Conservation (phyloP, 306 rosid genomes). For the peach (Prunus persica) region DNA sequence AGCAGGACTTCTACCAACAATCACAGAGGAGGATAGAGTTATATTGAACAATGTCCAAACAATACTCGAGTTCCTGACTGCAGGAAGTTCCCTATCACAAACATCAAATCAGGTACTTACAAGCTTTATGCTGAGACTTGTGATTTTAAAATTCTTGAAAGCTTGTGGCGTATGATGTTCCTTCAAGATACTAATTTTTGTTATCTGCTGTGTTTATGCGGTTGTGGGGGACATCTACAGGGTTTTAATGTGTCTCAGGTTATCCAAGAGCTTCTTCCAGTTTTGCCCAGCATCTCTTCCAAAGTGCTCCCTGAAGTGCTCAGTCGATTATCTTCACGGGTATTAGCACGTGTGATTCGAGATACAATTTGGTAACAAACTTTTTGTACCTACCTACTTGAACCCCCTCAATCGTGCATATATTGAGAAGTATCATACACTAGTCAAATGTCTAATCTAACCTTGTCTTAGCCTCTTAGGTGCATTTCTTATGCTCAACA, state of each 20-base stretch:
- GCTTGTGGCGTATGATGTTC: constrained; percentile 2
- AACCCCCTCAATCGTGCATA: constrained; percentile 40
- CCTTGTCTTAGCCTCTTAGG: constrained; percentile 14
- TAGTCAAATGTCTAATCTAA: constrained; percentile 17
- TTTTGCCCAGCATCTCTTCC: constrained; percentile 76
- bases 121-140: constrained; percentile 2
- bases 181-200: neutral
- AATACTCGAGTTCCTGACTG: constrained; percentile 74
- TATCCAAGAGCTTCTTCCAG: constrained; percentile 80
- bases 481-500: constrained; percentile 8
- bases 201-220: constrained; percentile 3
- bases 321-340: constrained; percentile 82
- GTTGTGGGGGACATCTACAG: constrained; percentile 37
- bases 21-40: constrained; percentile 82
- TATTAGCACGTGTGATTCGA: constrained; percentile 76
- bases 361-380: constrained; percentile 63
- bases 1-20: constrained; percentile 71
- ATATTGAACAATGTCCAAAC: constrained; percentile 89
- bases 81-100: constrained; percentile 75
- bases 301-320: constrained; percentile 82
- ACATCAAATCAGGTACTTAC: constrained; percentile 61
- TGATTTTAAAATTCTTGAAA: neutral
- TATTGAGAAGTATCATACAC: constrained; percentile 4
- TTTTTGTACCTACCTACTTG: constrained; percentile 4
- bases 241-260: constrained; percentile 54